Base-by-base conservation (phyloP, 2,329 filamentous ascomycete species). In the Epichloe festucae region DNA sequence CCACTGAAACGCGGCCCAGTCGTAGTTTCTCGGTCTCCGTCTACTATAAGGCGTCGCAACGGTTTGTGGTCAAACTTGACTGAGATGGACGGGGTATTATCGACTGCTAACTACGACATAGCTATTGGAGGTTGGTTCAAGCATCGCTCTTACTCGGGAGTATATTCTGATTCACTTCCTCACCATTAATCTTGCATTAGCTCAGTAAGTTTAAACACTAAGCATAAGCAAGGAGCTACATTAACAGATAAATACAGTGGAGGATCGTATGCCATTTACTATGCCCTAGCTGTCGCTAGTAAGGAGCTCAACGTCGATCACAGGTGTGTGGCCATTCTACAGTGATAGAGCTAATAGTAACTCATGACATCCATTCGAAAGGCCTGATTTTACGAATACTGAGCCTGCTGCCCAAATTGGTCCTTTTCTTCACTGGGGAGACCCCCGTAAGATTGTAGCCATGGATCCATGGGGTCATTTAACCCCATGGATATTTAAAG, bases 391-490 rank as follows among this genome's bases (percentile, higher is more conserved):
- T 58, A 81, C 74, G 56, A 73, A 97, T 67, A 95, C 89, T 10
- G 87, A 97, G 66, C 93, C 93, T 12, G 89, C 90, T n/a, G 87
- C 82, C 21, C 80, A 84, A 50, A 88, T 97, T 63, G 89, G 89
- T 0, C 89, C 88, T 7, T 95, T 95, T 60, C 83, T 87, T 7
- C 82, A 93, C 69, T 98, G 91, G 91, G 79, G 78, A 27, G 87
- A 95, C 64, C 80, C 62, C 62, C 89, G 88, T 68, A 97, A 96
- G 74, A 97, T 98, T 56, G 91, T 97, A 14, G 88, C 91, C 17
- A 95, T 98, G 89, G 93, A 97, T 64, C 91, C 91, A 0, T 87
- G 85, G 66, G 91, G 93, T 6, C 93, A 97, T 70, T 73, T 95
- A 54, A 79, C 85, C 8, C 87, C 88, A 8, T 90, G 85, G 84